These are phyloP conservation scores for Paramyrothecium roridum DNA, from an alignment of 2,329 filamentous ascomycete genomes.

Conservation along the genomic window DNA sequence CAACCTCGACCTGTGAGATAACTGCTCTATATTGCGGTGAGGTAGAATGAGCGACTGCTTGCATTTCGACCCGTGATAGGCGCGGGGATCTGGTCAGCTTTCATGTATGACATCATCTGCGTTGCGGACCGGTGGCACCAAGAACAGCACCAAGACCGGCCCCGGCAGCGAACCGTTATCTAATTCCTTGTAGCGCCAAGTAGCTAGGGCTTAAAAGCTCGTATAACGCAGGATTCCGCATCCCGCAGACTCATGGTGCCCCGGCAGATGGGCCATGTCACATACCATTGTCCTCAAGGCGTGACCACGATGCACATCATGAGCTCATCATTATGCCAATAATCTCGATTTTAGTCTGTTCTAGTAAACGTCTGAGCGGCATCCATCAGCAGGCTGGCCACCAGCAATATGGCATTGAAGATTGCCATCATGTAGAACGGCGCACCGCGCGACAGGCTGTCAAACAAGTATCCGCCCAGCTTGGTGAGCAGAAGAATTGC, in stretches of 20 bases:
- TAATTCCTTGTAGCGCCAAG: conserved; percentile 1
- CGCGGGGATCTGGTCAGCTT: no score
- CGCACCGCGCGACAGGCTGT: conserved; percentile 67
- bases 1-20: neutral
- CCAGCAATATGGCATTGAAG: conserved; percentile 75
- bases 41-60: no score
- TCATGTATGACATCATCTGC: neutral
- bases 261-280: no score
- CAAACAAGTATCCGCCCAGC: conserved; percentile 82
- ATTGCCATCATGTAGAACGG: conserved; percentile 93
- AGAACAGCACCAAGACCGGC: neutral
- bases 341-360: neutral
- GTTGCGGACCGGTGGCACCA: neutral
- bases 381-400: conserved; percentile 51
- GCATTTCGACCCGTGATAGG: no score
- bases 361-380: conserved; percentile 34
- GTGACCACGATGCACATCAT: conserved; percentile 7
- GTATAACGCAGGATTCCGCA: neutral
- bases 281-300: no score
- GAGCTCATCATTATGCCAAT: neutral
- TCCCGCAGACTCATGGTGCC: neutral
- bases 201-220: neutral
- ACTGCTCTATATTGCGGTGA: neutral
- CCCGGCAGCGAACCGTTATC: neutral
- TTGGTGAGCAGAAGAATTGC: conserved; percentile 93